Conservation (phyloP, 2,329 filamentous ascomycete species). For the Xylariaceae sp. region DNA sequence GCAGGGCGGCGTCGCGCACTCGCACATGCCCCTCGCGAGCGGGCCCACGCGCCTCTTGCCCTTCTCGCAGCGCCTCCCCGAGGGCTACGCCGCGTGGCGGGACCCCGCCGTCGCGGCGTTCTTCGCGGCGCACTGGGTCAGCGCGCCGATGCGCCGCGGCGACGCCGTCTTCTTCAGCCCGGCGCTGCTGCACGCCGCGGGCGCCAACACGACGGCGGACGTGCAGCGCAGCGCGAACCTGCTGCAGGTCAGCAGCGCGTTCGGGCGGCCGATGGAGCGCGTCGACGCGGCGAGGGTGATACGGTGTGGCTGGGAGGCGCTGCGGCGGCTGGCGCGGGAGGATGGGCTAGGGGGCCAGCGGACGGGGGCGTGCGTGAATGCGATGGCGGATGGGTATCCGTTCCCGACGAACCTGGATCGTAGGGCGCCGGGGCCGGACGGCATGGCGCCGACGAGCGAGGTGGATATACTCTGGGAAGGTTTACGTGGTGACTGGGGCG, state of each 20-base stretch:
- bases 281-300: slow-evolving; percentile 49
- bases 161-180: slow-evolving; percentile 64
- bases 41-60: slow-evolving; percentile 59
- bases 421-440: slow-evolving; percentile 45
- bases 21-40: slow-evolving; percentile 52
- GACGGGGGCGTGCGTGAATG: slow-evolving; percentile 26
- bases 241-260: slow-evolving; percentile 56
- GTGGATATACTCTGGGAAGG: slow-evolving; percentile 8
- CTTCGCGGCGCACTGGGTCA: slow-evolving; percentile 49
- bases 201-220: slow-evolving; percentile 44
- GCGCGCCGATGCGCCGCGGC: slow-evolving; percentile 47
- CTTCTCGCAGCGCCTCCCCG: slow-evolving; percentile 53
- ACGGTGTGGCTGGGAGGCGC: slow-evolving; percentile 38
- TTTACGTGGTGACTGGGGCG: slow-evolving; percentile 8
- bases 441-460: slow-evolving; percentile 44
- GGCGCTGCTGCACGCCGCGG: slow-evolving; percentile 59
- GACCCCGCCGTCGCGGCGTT: slow-evolving; percentile 46
- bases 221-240: slow-evolving; percentile 57
- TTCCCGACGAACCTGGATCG: slow-evolving; percentile 56
- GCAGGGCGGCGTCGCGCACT: slow-evolving; percentile 60
- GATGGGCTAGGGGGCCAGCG: not conserved
- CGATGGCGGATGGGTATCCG: slow-evolving; percentile 51
- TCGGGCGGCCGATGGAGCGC: slow-evolving; percentile 61
- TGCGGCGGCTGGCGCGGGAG: slow-evolving; percentile 19
- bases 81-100: slow-evolving; percentile 56